Conservation (phyloP, 768 basidiomycete species). For the Russula ochroleuca region DNA sequence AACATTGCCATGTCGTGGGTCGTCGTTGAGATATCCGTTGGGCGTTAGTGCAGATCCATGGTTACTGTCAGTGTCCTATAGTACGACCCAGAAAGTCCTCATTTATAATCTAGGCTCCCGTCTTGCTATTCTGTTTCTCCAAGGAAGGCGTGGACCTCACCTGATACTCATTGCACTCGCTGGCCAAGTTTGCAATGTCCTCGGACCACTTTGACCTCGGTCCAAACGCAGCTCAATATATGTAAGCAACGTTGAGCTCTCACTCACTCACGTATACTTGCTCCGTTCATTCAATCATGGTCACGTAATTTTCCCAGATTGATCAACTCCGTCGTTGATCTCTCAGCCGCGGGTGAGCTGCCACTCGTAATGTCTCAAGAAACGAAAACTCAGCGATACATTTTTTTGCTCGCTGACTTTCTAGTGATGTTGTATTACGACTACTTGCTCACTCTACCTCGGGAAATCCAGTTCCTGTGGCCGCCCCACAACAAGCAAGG, state of each 20-base stretch:
- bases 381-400: neutral
- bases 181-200: slow-evolving; percentile 12
- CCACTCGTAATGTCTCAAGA: neutral
- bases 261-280: neutral
- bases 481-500: slow-evolving; percentile 35
- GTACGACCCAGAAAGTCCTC: neutral
- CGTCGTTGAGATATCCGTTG: neutral
- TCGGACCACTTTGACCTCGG: neutral
- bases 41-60: neutral
- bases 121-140: neutral
- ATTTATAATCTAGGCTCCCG: neutral
- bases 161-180: neutral
- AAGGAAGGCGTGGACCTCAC: neutral
- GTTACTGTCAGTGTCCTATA: neutral
- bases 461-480: slow-evolving; percentile 46
- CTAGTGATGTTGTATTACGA: slow-evolving; percentile 35
- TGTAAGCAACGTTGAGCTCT: neutral
- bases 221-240: slow-evolving; percentile 1
- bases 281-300: neutral
- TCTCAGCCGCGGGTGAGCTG: slow-evolving; percentile 13
- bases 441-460: slow-evolving; percentile 32
- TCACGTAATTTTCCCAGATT: neutral
- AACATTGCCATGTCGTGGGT: neutral
- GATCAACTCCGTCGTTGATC: slow-evolving; percentile 1
- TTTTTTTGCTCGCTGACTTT: neutral